Evolutionary conservation across 805 yeast genomes (phyloP).

Genomic region (Wickerhamomyces kurtzmanii): DNA sequence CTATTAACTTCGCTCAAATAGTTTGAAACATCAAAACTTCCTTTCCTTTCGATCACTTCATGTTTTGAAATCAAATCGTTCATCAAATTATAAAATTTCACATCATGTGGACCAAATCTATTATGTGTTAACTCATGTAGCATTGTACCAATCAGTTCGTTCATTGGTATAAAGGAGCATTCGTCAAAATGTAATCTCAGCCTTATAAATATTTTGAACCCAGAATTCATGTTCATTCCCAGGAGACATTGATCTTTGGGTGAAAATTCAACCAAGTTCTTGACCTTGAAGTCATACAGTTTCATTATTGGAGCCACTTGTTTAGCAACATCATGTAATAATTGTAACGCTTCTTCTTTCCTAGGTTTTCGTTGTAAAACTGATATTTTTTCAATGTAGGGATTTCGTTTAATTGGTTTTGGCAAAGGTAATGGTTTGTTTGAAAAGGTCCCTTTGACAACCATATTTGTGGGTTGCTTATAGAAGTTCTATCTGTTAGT

Average conservation of each 20-base stretch:
- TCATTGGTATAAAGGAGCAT: constrained; percentile 46
- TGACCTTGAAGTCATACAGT: constrained; percentile 54
- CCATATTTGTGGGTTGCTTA: too few relatives aligned
- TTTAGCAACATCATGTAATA: constrained; percentile 61
- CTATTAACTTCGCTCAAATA: constrained; percentile 38
- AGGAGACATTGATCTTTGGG: constrained; percentile 59
- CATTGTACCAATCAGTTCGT: constrained; percentile 70
- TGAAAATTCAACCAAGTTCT: constrained; percentile 65
- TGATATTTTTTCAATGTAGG: constrained; percentile 19
- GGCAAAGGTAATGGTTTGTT: constrained; percentile 9
- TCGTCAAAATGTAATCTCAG: constrained; percentile 51
- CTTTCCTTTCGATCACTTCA: constrained; percentile 29
- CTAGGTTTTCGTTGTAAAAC: constrained; percentile 38
- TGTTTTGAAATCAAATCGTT: constrained; percentile 38
- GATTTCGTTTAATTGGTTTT: constrained; percentile 11
- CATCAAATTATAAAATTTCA: constrained; percentile 50
- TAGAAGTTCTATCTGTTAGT: too few relatives aligned
- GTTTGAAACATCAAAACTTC: constrained; percentile 33
- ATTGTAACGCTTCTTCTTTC: constrained; percentile 40
- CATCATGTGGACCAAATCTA: constrained; percentile 71
- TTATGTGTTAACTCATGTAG: constrained; percentile 87
- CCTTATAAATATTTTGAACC: constrained; percentile 63
- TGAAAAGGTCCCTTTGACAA: constrained; percentile 10
- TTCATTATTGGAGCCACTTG: constrained; percentile 74
- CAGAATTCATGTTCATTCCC: constrained; percentile 78